Evolutionary conservation across 106 monocot species (phyloP), one percentile per base, ranked within the genome.

Genomic region (Dendrobium chrysotoxum): DNA sequence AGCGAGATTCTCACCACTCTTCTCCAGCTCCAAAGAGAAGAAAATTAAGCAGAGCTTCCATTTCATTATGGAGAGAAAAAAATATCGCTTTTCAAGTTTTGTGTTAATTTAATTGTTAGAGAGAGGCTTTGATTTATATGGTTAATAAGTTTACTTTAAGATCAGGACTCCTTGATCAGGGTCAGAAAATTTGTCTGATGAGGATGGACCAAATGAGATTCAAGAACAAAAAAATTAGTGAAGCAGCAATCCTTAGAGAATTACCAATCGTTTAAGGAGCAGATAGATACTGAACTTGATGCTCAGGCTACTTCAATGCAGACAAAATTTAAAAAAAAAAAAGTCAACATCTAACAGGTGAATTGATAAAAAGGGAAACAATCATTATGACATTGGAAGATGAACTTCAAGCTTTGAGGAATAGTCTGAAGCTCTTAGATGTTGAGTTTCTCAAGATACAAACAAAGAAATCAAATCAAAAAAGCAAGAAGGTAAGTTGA

Each of bases 101-200:
- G 35, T 35, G 35, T 35, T 35, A 35, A 35, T 35, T 35, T 35
- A 35, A 35, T 35, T 35, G 0, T 35, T n/a, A n/a, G 35, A 35
- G 35, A 35, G 35, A 35, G 35, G 35, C 35, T 1, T 35, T 35
- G 35, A 35, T 35, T 35, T 35, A 35, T 35, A 1, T 0, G 35
- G 35, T 35, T 35, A 35, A 2, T 35, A 35, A 35, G 35, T 35
- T 35, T 35, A 35, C 35, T 35, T 91, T 83, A 45, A 87, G 84
- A 68, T 92, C 91, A 75, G 83, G 86, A 15, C 82, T 82, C 50
- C 89, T 91, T 80, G 89, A 83, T 81, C 89, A 28, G 86, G 84
- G 40, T 87, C 85, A 53, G 86, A 86, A n/a, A 76, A 87, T 53
- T 70, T n/a, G 10, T 75, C 61, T 65, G 78, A 83, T 61, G 42